phyloP scores from a whole-genome alignment of 257 asterid genomes.

The Petrea volubilis region DNA sequence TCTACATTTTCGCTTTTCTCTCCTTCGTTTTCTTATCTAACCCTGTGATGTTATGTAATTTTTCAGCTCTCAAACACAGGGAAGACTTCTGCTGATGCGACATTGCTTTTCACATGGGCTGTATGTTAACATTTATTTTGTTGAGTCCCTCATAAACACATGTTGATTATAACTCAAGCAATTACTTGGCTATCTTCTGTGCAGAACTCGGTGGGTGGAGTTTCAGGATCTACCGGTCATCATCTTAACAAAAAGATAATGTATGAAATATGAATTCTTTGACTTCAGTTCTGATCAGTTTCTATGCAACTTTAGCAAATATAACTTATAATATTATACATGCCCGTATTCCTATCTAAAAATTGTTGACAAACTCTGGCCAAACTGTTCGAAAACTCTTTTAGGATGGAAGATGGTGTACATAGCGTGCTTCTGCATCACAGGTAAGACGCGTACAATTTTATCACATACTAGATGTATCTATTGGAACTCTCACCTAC shows the following conservation, averaged over 20 bases:
- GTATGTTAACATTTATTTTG: constrained; percentile 11
- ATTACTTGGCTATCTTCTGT: constrained; percentile 15
- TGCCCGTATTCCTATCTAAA: background rate
- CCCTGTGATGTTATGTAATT: background rate
- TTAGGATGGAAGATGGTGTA: constrained; percentile 34
- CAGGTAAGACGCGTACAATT: constrained; percentile 44
- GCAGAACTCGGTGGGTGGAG: constrained; percentile 49
- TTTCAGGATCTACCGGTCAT: constrained; percentile 39
- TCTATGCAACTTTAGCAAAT: background rate
- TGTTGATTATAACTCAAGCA: too few relatives aligned
- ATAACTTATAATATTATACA: background rate
- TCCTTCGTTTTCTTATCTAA: background rate
- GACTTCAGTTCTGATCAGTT: background rate
- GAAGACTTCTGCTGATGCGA: constrained; percentile 38
- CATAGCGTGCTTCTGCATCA: constrained; percentile 77
- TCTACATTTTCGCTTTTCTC: background rate
- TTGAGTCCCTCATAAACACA: too few relatives aligned
- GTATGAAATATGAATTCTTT: constrained; percentile 24
- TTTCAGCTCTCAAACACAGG: constrained; percentile 41
- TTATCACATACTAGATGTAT: background rate
- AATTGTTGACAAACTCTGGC: background rate
- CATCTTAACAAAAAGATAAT: constrained; percentile 28
- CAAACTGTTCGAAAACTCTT: background rate
- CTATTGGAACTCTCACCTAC: too few relatives aligned
- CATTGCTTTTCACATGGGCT: constrained; percentile 47